A percentile compares a stretch with the other conserved stretches of the same genome.
phyloP scores from a whole-genome alignment of 495 filamentous ascomycete genomes.

The Talaromyces thailandensis region DNA sequence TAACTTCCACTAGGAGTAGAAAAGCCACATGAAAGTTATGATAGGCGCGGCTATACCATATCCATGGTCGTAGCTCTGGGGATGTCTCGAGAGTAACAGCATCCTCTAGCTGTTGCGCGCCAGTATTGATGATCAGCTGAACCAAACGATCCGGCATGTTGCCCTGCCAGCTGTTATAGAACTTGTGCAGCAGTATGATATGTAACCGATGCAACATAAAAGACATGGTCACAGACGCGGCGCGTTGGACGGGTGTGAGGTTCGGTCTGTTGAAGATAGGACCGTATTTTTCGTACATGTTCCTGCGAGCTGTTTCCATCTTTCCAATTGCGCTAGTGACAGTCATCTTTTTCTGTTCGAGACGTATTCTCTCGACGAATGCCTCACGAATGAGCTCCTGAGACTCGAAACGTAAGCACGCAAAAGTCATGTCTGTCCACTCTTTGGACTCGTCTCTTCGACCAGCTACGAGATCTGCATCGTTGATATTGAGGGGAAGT shows the following conservation, averaged over 20 bases:
- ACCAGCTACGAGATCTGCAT: constrained; percentile 41
- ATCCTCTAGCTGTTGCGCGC: constrained; percentile 20
- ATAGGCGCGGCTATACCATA: constrained; percentile 36
- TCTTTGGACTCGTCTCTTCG: constrained; percentile 26
- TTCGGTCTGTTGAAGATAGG: constrained; percentile 45
- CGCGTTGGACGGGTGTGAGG: constrained; percentile 44
- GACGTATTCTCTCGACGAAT: constrained; percentile 51
- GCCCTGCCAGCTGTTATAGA: constrained; percentile 29
- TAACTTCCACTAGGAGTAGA: constrained; percentile 40
- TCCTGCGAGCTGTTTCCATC: constrained; percentile 50
- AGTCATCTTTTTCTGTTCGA: constrained; percentile 49
- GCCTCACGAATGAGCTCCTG: constrained; percentile 63
- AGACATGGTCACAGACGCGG: constrained; percentile 49
- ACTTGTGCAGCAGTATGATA: constrained; percentile 57
- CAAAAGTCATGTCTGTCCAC: constrained; percentile 61
- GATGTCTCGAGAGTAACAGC: constrained; percentile 30
- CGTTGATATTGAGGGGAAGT: constrained; percentile 48
- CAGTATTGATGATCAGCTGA: constrained; percentile 20
- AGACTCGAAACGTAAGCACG: constrained; percentile 59
- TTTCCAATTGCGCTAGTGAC: constrained; percentile 22
- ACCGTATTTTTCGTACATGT: constrained; percentile 51
- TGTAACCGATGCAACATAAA: constrained; percentile 53
- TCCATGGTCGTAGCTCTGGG: constrained; percentile 34
- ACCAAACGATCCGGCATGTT: constrained; percentile 18
- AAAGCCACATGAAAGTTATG: constrained; percentile 41